Percentiles rank a stretch among this genome's conserved stretches.
These are phyloP conservation scores for Lepidium africanum DNA, from an alignment of 345 rosid genomes.

Conservation along the genomic window DNA sequence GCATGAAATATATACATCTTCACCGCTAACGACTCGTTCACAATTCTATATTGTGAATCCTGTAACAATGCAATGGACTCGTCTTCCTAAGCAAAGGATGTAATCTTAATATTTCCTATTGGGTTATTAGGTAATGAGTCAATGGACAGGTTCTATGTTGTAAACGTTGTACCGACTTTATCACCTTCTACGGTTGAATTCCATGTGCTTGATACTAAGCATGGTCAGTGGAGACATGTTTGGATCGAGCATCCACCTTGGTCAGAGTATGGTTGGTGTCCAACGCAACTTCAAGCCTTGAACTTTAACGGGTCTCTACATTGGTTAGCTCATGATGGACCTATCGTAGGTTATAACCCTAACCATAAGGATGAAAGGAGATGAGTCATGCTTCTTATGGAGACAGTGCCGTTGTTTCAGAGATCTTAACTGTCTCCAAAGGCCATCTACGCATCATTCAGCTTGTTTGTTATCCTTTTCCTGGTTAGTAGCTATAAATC, in stretches of 20 bases:
- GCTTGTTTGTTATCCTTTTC: neutral
- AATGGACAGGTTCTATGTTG: neutral
- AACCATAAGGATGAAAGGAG: neutral
- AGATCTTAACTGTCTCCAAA: neutral
- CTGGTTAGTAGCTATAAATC: neutral
- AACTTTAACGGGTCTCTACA: neutral
- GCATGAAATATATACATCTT: neutral
- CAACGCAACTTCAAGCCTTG: neutral
- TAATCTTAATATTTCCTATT: neutral
- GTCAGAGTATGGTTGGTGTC: neutral
- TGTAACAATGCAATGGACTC: neutral
- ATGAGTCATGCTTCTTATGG: neutral
- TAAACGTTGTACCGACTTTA: neutral
- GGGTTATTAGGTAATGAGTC: neutral
- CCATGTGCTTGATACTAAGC: neutral
- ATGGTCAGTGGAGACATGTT: neutral
- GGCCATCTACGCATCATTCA: neutral
- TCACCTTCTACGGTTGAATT: neutral
- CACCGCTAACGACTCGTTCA: neutral
- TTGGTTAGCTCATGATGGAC: neutral
- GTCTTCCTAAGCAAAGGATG: neutral
- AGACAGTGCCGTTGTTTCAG: neutral
- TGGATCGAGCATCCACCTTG: neutral
- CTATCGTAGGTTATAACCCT: neutral
- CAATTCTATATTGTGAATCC: conserved; percentile 1